These are phyloP conservation scores for Straminergon stramineum DNA, from an alignment of 225 moss, liverwort and hornwort species.

Conservation along the genomic window DNA sequence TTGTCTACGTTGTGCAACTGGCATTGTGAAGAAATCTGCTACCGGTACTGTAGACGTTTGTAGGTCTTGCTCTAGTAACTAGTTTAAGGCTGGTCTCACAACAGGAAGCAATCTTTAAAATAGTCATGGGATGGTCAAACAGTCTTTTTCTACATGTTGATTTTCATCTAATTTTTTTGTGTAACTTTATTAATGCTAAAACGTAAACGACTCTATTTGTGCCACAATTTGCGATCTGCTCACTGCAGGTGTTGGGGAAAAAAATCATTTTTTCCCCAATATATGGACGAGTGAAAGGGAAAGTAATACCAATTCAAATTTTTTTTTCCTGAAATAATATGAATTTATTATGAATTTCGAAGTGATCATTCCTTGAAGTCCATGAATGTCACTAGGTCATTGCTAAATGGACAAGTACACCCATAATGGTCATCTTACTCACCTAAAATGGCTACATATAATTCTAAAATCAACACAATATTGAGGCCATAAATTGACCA, in stretches of 20 bases:
- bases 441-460: neutral
- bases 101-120: neutral
- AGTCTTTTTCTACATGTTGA: neutral
- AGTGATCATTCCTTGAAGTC: neutral
- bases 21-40: neutral
- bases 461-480: accelerated
- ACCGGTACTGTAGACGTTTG: neutral
- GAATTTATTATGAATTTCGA: neutral
- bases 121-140: neutral
- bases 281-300: no score
- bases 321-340: accelerated
- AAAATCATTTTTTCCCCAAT: no score
- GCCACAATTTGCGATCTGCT: neutral
- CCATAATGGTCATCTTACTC: neutral
- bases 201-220: neutral
- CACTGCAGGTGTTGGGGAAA: no score
- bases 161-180: neutral
- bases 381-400: neutral
- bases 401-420: accelerated
- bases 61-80: neutral
- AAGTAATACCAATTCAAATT: neutral
- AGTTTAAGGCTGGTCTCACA: neutral
- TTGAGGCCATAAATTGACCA: neutral
- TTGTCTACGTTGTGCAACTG: neutral
- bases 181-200: neutral